phyloP scores from a whole-genome alignment of 2,329 filamentous ascomycete species.

The Talaromyces sp. region DNA sequence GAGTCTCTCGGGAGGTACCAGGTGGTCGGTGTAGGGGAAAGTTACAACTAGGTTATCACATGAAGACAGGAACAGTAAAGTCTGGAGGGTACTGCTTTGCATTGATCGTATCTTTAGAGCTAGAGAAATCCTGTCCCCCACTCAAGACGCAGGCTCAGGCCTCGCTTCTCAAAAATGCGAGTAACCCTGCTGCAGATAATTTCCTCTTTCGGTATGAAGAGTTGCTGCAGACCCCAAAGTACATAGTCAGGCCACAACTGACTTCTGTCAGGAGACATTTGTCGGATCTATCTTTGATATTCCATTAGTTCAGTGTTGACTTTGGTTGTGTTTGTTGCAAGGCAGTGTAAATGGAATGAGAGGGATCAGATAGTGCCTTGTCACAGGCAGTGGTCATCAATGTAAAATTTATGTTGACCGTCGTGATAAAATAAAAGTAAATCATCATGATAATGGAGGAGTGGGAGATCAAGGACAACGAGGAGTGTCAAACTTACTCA shows the following conservation, averaged over 20 bases:
- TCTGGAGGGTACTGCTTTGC: neutral
- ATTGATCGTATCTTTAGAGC: neutral
- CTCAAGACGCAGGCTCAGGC: neutral
- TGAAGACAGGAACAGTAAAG: neutral
- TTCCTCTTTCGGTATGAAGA: neutral
- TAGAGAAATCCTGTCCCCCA: neutral
- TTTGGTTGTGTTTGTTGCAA: neutral
- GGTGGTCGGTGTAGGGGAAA: neutral
- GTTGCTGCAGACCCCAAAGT: neutral
- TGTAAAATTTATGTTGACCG: constrained; percentile 72
- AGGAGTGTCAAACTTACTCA: neutral
- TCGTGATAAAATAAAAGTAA: constrained; percentile 65
- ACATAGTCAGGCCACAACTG: neutral
- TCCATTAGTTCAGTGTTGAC: constrained; percentile 1
- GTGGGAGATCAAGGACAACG: too few relatives aligned
- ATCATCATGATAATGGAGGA: constrained; percentile 57
- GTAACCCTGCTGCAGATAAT: neutral
- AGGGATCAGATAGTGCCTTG: constrained; percentile 50
- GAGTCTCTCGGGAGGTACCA: neutral
- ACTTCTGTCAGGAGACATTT: too few relatives aligned
- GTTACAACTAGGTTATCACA: neutral
- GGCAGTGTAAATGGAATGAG: neutral
- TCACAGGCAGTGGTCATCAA: constrained; percentile 78
- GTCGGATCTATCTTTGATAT: constrained; percentile 1
- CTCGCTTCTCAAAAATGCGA: neutral